Evolutionary conservation across 306 rosid genomes (phyloP).

Genomic region (Canavalia ensiformis): DNA sequence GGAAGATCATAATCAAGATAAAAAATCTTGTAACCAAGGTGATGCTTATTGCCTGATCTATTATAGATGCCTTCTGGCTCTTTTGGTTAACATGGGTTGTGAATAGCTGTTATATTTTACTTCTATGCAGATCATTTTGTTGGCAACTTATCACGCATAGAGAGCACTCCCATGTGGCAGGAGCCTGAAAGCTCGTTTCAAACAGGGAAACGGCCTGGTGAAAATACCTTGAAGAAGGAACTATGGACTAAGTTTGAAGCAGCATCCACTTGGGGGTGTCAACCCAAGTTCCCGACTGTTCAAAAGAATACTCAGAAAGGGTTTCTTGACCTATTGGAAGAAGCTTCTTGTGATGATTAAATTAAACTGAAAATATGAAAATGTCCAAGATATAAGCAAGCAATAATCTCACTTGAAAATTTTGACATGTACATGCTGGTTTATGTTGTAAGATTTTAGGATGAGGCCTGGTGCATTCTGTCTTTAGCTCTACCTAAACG

Average conservation of each 20-base stretch:
- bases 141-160: slow-evolving; percentile 50
- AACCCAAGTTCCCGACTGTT: slow-evolving; percentile 38
- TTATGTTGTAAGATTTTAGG: slow-evolving; percentile 42
- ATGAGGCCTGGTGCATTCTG: slow-evolving; percentile 30
- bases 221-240: slow-evolving; percentile 91
- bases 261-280: slow-evolving; percentile 62
- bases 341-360: slow-evolving; percentile 74
- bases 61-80: not conserved
- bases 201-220: slow-evolving; percentile 78
- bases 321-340: slow-evolving; percentile 86
- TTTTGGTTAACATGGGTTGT: slow-evolving; percentile 36
- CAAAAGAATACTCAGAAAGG: slow-evolving; percentile 61
- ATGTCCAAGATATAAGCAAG: slow-evolving; percentile 36
- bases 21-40: slow-evolving; percentile 61
- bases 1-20: slow-evolving; percentile 50
- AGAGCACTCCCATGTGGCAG: slow-evolving; percentile 74
- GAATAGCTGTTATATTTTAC: not conserved
- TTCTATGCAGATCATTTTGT: slow-evolving; percentile 55
- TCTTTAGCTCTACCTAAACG: slow-evolving; percentile 10
- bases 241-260: slow-evolving; percentile 91
- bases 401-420: slow-evolving; percentile 33
- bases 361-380: slow-evolving; percentile 37
- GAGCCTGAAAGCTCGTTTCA: slow-evolving; percentile 62
- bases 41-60: slow-evolving; percentile 33
- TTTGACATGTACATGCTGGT: slow-evolving; percentile 52